Conservation (phyloP, 306 rosid genomes). For the Neltuma alba region DNA sequence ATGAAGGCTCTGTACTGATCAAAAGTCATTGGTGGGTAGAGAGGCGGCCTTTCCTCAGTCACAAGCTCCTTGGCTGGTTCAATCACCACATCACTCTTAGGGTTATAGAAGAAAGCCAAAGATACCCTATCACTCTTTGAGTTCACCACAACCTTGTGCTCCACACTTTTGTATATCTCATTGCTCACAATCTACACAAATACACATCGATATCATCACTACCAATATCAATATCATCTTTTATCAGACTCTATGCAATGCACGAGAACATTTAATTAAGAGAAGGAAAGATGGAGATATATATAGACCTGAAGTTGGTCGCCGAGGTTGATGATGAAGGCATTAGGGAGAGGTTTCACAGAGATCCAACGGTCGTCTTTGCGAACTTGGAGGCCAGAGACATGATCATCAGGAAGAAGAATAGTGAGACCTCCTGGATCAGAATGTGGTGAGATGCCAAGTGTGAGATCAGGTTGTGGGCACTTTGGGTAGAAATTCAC, state of each 20-base stretch:
- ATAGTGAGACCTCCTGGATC: slow-evolving; percentile 89
- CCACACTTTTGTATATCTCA: slow-evolving; percentile 81
- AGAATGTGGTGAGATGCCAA: slow-evolving; percentile 84
- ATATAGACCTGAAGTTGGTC: slow-evolving; percentile 85
- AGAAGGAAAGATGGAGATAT: background rate
- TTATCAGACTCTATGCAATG: no score
- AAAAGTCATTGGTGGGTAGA: slow-evolving; percentile 66
- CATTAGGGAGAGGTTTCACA: slow-evolving; percentile 63
- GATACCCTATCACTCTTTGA: slow-evolving; percentile 71
- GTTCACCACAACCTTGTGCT: slow-evolving; percentile 83
- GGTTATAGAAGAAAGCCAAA: slow-evolving; percentile 84
- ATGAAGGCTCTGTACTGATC: slow-evolving; percentile 74
- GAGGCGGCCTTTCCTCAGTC: slow-evolving; percentile 58
- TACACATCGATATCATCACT: background rate
- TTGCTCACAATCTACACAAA: slow-evolving; percentile 68
- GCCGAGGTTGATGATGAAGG: slow-evolving; percentile 76
- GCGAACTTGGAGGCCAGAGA: slow-evolving; percentile 79
- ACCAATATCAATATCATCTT: background rate
- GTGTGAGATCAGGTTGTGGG: slow-evolving; percentile 86
- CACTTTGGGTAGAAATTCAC: slow-evolving; percentile 80
- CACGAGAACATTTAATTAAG: no score
- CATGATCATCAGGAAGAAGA: slow-evolving; percentile 75
- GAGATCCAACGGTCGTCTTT: slow-evolving; percentile 60
- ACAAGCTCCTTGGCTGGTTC: slow-evolving; percentile 68
- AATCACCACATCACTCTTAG: slow-evolving; percentile 60